phyloP scores from a whole-genome alignment of 1,139 yeast species.

The Scheffersomyces parashehatae region DNA sequence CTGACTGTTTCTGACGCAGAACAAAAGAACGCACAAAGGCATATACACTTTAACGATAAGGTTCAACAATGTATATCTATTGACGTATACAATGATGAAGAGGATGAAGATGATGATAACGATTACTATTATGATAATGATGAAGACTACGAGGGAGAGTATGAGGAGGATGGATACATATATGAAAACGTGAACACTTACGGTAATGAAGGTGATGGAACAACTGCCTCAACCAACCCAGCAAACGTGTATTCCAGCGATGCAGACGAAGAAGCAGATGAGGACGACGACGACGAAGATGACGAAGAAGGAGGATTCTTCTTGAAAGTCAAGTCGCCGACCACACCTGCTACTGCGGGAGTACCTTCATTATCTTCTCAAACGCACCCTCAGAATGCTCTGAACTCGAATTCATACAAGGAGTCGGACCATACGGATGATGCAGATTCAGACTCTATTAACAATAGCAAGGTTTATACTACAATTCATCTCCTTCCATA shows the following conservation, averaged over 20 bases:
- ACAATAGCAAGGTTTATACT: slow-evolving; percentile 30
- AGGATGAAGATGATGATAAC: slow-evolving; percentile 18
- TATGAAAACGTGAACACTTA: slow-evolving; percentile 2
- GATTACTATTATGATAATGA: slow-evolving; percentile 24
- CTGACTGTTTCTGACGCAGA: neutral
- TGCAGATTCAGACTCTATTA: slow-evolving; percentile 25
- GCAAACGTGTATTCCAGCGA: slow-evolving; percentile 2
- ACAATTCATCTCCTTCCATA: slow-evolving; percentile 80
- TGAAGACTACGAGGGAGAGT: slow-evolving; percentile 23
- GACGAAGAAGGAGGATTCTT: slow-evolving; percentile 75
- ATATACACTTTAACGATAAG: slow-evolving; percentile 86
- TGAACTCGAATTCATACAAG: slow-evolving; percentile 1
- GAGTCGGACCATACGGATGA: slow-evolving; percentile 19
- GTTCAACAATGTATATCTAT: slow-evolving; percentile 90
- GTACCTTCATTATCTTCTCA: slow-evolving; percentile 16
- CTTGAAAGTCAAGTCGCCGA: slow-evolving; percentile 53
- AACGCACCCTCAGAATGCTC: too few relatives aligned
- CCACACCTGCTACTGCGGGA: slow-evolving; percentile 19
- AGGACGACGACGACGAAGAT: slow-evolving; percentile 47
- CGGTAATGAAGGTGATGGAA: slow-evolving; percentile 3
- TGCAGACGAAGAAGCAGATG: slow-evolving; percentile 15
- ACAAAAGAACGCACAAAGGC: slow-evolving; percentile 45
- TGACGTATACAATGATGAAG: slow-evolving; percentile 42
- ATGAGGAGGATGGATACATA: slow-evolving; percentile 15
- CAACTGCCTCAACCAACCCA: neutral